Evolutionary conservation across 257 asterid species (phyloP), one percentile per base, ranked within the genome.

Genomic region (Solanum neorickii): DNA sequence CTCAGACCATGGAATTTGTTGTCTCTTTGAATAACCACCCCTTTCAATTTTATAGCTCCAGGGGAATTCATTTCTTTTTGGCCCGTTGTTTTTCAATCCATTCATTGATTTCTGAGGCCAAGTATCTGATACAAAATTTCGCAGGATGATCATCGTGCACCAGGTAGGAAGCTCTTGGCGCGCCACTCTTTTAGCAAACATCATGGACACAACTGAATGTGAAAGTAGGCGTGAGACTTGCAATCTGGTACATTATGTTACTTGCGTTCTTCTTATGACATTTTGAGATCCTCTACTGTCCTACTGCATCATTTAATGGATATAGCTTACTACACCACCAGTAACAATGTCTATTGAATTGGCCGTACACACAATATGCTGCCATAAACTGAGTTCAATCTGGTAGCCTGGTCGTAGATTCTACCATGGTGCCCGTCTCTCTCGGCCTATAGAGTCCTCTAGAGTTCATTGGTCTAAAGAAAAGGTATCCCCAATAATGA

Each of bases 141-240:
- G 91, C 98, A 97, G 99, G 98, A 94, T 91, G 98, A 95, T 86
- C 98, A 94, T 88, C 93, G 89, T 44, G 86, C 94, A 88, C 93
- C 94, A 83, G 89, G 93, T 77, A 91, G 87, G 82, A 96, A 95
- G 91, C 98, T 93, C 90, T 88, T 97, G 96, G 91, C 97, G 12
- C 92, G 90, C 29, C 92, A 93, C 90, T 95, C 99, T 86, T 93
- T 94, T 88, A 94, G 92, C 95, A 94, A 92, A 90, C 92, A 90
- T 89, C 93, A 92, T 74, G 96, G 97, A 77, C 94, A 91, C 88
- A 94, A 89, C 91, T 94, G 93, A 93, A 80, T 21, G 49, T 66
- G 89, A 87, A 42, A 35, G 73, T 31, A 35, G 27, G 62, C 86
- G 60, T 42, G 39, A 77, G 86, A 82, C 74, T 83, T 76, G 65